Percentiles rank a stretch among this genome's conserved stretches.
These are phyloP conservation scores for Sporothrix mexicana DNA, from an alignment of 2,329 filamentous ascomycete genomes.

Conservation along the genomic window DNA sequence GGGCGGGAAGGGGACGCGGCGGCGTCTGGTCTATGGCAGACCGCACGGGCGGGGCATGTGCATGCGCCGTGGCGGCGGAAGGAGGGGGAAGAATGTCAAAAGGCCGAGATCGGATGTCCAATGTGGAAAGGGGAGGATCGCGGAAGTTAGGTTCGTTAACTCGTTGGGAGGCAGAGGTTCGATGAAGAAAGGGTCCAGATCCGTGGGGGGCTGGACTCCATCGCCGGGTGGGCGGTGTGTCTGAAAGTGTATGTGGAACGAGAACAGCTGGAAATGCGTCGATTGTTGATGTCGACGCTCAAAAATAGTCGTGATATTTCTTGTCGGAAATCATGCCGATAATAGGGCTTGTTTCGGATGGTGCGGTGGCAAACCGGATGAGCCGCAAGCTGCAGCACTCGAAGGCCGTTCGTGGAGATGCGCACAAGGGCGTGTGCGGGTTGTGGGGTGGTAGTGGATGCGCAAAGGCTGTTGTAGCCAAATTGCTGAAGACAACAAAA, in stretches of 20 bases:
- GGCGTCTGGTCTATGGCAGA: slow-evolving; percentile 17
- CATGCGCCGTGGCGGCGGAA: not conserved
- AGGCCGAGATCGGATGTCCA: not conserved
- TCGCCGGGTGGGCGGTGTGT: slow-evolving; percentile 43
- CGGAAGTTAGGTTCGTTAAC: slow-evolving; percentile 2
- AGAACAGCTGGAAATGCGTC: not conserved
- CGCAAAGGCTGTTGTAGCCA: not conserved
- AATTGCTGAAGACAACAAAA: not conserved
- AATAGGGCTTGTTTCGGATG: not conserved
- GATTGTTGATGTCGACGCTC: not conserved
- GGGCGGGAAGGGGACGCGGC: slow-evolving; percentile 30
- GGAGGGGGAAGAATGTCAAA: not conserved
- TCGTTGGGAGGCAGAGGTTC: not conserved
- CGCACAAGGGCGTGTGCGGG: not conserved
- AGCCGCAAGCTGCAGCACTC: slow-evolving; percentile 1
- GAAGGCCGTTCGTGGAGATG: not conserved
- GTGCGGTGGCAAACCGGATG: not conserved
- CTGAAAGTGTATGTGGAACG: slow-evolving; percentile 28
- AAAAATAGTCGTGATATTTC: not conserved
- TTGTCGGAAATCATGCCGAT: not conserved
- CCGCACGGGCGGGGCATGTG: slow-evolving; percentile 29
- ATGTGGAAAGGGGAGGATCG: no score
- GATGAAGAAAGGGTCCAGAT: slow-evolving; percentile 8
- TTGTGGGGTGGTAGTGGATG: slow-evolving; percentile 15
- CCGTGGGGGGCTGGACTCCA: slow-evolving; percentile 45